Conservation (phyloP, 1,284 basidiomycete species). For the Leccinum griseonigrum region DNA sequence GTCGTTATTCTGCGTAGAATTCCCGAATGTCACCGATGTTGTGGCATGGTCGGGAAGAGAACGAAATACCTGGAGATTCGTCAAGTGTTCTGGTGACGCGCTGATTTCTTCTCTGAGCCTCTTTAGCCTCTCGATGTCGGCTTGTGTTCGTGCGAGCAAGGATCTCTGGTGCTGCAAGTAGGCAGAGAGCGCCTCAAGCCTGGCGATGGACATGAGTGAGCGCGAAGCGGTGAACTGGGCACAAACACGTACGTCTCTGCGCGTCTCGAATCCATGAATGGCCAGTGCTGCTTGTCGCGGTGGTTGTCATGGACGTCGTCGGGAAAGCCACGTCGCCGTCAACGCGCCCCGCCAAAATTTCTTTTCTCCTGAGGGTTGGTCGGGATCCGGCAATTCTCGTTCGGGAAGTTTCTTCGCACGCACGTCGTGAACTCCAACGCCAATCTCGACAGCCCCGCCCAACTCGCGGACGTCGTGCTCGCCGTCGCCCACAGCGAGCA, state of each 20-base stretch:
- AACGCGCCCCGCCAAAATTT: slow-evolving; percentile 21
- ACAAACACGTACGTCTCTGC: slow-evolving; percentile 49
- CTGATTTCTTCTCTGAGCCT: slow-evolving; percentile 39
- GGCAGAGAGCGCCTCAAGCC: slow-evolving; percentile 62
- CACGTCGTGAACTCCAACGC: slow-evolving; percentile 14
- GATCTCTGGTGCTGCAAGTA: slow-evolving; percentile 61
- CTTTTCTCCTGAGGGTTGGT: slow-evolving; percentile 20
- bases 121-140: slow-evolving; percentile 57
- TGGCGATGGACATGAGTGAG: slow-evolving; percentile 27
- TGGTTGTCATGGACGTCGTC: slow-evolving; percentile 31
- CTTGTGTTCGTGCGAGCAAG: slow-evolving; percentile 54
- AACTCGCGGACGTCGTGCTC: slow-evolving; percentile 17
- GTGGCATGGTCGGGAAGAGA: not conserved
- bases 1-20: slow-evolving; percentile 11
- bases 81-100: slow-evolving; percentile 31
- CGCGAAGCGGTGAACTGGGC: not conserved
- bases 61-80: slow-evolving; percentile 36
- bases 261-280: slow-evolving; percentile 53
- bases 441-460: slow-evolving; percentile 8
- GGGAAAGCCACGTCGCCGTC: slow-evolving; percentile 10
- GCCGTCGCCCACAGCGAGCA: slow-evolving; percentile 27
- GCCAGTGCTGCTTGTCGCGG: slow-evolving; percentile 22
- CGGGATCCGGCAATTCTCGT: not conserved
- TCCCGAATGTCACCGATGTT: not conserved
- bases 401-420: slow-evolving; percentile 27